Base-by-base conservation (phyloP, 768 basidiomycete species). In the Botryobasidium botryosum region DNA sequence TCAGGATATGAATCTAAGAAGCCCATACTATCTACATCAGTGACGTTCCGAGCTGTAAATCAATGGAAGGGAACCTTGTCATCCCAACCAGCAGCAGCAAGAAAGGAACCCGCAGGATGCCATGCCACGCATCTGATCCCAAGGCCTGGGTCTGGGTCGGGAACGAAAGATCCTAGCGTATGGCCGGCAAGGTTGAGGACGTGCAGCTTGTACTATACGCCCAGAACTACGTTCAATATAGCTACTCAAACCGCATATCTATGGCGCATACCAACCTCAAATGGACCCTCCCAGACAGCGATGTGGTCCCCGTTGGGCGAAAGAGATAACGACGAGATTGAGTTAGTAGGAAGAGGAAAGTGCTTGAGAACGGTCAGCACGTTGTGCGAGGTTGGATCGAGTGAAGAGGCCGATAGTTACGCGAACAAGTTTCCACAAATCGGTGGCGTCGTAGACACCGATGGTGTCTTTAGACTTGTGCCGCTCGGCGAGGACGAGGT, bases 401-500 rank as follows among this genome's bases (percentile, higher is more conserved):
- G 27, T 33, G 38, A 42, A 42, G 23, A 5, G 17, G 7, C 27
- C 13, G 21, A 18, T 26, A 10, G 13, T 45, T 60, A 86, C 85
- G 52, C 81, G 69, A 43, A 79, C 71, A 18, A 86, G 66, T 52
- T 74, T 78, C 61, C 77, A 90, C 1, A 69, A 65, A 44, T 80
- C 71, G 2, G 66, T 53, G 3, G 72, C 65, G 55, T 92, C 87
- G 57, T 96, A 94, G 3, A 94, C 64, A 20, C 86, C 85, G 0
- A 88, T 57, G 0, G 79, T 80, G 54, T 92, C 88, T 59, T 80
- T 88, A 1, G 85, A 90, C 52, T 80, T 80, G 57, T 92, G 88
- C 18, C 85, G 70, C 57, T 94, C 90, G 4, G 81, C 87, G 4
- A 92, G 63, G 20, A 87, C 64, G 53, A 92, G 79, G 59, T 90